Evolutionary conservation across 768 basidiomycete genomes (phyloP), one percentile per base, ranked within the genome.

Genomic region (Boletus fagicola): DNA sequence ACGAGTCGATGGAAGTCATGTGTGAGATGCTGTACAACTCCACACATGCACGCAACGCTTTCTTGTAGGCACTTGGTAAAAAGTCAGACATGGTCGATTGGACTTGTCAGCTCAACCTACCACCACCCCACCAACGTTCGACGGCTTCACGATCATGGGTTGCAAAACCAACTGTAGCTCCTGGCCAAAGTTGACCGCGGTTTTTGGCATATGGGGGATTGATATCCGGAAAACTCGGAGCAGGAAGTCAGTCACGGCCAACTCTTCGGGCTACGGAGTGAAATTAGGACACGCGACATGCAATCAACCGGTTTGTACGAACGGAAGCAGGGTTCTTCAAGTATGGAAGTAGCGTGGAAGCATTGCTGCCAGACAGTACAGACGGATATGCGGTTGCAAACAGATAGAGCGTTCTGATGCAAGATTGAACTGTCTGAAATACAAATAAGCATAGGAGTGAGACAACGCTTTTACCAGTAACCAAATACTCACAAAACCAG

Each of bases 61-160:
- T 98, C 97, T 75, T 95, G 93, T 33, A 98, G 72, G 22, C 89
- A 86, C 89, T 94, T 2, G 43, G 26, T 45, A 35, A 26, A 38
- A 46, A 16, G 26, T 59, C n/a, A 60, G 48, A 46, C 20, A 30
- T 30, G 13, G 3, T 43, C 38, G 11, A 22, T 33, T 30, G 3
- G 8, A 20, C 3, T 13, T 20, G 30, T 31, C 15, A n/a, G 24
- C 12, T 51, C 36, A 42, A 67, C 82, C 31, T 58, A 91, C 90
- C 72, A 82, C 77, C 10, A 89, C 75, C 26, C 88, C 85, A 13
- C 86, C 87, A 2, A 80, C 74, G 39, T 80, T 78, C 0, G 87
- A 83, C 5, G 93, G 94, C 65, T 91, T 93, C 64, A 92, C 80
- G 42, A 99, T 88, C 94, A 98, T 94, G 0, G 92, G 90, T 61